Evolutionary conservation across 2,329 filamentous ascomycete species (phyloP), one percentile per base, ranked within the genome.

Genomic region (Daldinia sp.): DNA sequence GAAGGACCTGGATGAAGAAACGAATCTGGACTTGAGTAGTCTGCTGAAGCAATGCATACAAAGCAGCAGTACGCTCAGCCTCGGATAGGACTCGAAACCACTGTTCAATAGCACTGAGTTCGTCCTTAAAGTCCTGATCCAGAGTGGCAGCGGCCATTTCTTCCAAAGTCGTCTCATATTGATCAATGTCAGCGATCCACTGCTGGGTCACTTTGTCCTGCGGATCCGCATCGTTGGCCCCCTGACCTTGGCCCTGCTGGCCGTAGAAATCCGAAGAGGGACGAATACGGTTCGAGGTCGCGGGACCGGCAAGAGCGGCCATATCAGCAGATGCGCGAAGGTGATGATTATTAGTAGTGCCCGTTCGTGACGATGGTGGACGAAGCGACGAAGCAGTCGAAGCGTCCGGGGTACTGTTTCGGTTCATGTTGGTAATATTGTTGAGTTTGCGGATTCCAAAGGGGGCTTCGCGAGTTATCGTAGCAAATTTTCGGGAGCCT

Each of bases 111-210:
- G 96, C 96, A 79, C 94, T 98, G 68, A 99, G 88, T 82, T 99
- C 96, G 81, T 98, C 96, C 84, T 99, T 99, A 86, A 99, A 99
- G 79, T 99, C 96, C 84, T 99, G 96, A 79, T 99, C 96, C 61
- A 98, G 85, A n/a, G 96, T 98, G 30, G 96, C 96, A 35, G 95
- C 94, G 48, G 96, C 96, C 96, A 99, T 99, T 80, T 99, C 96
- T 81, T 98, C 96, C 77, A 99, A 82, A 1, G 96, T 99, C n/a
- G 91, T 97, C 85, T 99, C 96, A 77, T 98, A 98, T 81, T 98
- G 95, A 79, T 99, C 96, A 74, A 99, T 98, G 77, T 99, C 96
- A 63, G 95, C 94, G 76, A 99, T 95, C 96, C 96, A 99, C 82
- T 99, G 94, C 83, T 98, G 94, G 57, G 95, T 94, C 72, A 95